Conservation (phyloP, 352 stramenopile genomes). For the Phytophthora cryptogea region DNA sequence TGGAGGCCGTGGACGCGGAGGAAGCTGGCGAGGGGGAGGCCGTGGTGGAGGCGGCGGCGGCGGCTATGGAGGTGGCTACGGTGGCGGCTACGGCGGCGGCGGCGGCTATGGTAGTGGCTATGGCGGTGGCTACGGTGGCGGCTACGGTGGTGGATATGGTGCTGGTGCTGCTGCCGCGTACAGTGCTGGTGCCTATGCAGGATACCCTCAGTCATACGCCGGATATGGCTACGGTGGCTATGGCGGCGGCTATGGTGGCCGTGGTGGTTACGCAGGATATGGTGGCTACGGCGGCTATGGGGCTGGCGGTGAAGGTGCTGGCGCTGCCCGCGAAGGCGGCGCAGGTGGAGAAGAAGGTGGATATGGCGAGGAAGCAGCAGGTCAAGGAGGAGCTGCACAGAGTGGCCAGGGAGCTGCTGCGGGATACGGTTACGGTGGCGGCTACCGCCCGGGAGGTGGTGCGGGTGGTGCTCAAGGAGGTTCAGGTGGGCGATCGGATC, state of each 20-base stretch:
- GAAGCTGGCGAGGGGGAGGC: slow-evolving; percentile 29
- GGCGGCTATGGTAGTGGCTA: slow-evolving; percentile 39
- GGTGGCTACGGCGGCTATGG: slow-evolving; percentile 27
- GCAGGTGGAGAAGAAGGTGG: slow-evolving; percentile 38
- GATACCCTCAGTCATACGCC: slow-evolving; percentile 42
- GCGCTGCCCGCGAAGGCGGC: slow-evolving; percentile 21
- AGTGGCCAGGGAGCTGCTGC: slow-evolving; percentile 15
- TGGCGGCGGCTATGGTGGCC: slow-evolving; percentile 41
- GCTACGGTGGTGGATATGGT: slow-evolving; percentile 39
- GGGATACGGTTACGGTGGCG: slow-evolving; percentile 42
- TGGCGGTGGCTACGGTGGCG: slow-evolving; percentile 32
- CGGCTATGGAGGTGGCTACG: slow-evolving; percentile 33
- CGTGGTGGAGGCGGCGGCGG: slow-evolving; percentile 31
- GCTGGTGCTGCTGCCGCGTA: slow-evolving; percentile 33
- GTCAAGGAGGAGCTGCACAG: slow-evolving; percentile 22
- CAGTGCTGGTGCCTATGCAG: slow-evolving; percentile 35
- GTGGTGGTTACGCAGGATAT: slow-evolving; percentile 48
- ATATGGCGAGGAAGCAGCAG: slow-evolving; percentile 37
- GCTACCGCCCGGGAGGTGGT: slow-evolving; percentile 68
- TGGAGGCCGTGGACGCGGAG: slow-evolving; percentile 35
- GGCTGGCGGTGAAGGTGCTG: slow-evolving; percentile 27
- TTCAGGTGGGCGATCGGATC: slow-evolving; percentile 69
- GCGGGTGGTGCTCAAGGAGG: slow-evolving; percentile 51
- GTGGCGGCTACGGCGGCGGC: slow-evolving; percentile 31
- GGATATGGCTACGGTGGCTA: slow-evolving; percentile 54